These are phyloP conservation scores for Datisca glomerata DNA, from an alignment of 306 rosid species.

Conservation along the genomic window DNA sequence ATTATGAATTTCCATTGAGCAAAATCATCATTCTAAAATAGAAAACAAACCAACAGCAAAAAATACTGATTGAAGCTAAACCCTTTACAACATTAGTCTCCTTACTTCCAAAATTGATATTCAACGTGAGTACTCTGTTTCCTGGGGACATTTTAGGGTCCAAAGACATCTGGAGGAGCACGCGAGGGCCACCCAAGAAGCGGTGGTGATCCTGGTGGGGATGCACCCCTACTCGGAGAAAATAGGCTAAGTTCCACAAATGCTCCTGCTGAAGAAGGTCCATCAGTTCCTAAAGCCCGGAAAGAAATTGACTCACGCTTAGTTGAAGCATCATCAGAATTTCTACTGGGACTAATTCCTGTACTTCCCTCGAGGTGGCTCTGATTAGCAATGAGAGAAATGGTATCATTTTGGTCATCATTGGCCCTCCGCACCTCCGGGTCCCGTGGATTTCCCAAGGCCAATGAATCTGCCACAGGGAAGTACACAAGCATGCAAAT, in stretches of 20 bases:
- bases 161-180: constrained; percentile 20
- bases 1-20: not conserved
- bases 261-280: constrained; percentile 52
- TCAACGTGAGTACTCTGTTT: constrained; percentile 28
- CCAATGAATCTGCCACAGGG: constrained; percentile 89
- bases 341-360: constrained; percentile 45
- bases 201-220: constrained; percentile 81
- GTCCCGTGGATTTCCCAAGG: constrained; percentile 73
- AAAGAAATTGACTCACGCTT: constrained; percentile 88
- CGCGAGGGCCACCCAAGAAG: constrained; percentile 85
- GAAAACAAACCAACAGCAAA: not conserved
- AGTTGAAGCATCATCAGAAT: constrained; percentile 57
- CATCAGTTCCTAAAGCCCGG: constrained; percentile 50
- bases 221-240: constrained; percentile 59
- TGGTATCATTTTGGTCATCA: constrained; percentile 50
- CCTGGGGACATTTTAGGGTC: constrained; percentile 31
- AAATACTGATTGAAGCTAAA: constrained; percentile 64
- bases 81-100: constrained; percentile 70
- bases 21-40: not conserved
- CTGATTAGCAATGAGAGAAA: constrained; percentile 76
- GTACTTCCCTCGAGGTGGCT: constrained; percentile 49
- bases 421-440: constrained; percentile 60
- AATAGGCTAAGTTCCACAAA: constrained; percentile 89
- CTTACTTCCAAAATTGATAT: constrained; percentile 79
- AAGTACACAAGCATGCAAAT: constrained; percentile 85